Percentiles rank a stretch among this genome's conserved stretches.
Conservation (phyloP, 352 stramenopile genomes). For the Peronospora belbahrii region DNA sequence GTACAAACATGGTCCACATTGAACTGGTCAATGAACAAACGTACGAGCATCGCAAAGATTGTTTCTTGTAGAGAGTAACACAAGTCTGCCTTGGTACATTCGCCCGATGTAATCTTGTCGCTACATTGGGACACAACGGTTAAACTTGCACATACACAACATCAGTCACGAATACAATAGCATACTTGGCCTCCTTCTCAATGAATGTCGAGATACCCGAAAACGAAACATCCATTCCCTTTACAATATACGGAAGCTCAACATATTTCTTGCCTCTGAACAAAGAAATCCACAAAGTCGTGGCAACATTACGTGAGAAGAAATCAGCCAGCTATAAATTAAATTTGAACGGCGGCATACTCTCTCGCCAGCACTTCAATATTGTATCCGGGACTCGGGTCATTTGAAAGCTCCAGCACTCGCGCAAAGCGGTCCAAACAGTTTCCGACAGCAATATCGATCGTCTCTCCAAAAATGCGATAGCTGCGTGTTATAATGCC, state of each 20-base stretch:
- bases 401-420: constrained; percentile 95
- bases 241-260: constrained; percentile 97
- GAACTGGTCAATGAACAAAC: not conserved
- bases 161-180: not conserved
- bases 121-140: constrained; percentile 17
- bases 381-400: constrained; percentile 98
- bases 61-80: constrained; percentile 99
- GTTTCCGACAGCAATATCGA: constrained; percentile 99
- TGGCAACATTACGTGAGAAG: not conserved
- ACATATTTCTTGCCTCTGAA: constrained; percentile 86
- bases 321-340: no score
- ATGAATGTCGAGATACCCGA: constrained; percentile 96
- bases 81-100: constrained; percentile 93
- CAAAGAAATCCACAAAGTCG: constrained; percentile 1
- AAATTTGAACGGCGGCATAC: constrained; percentile 22
- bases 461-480: constrained; percentile 99
- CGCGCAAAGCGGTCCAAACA: constrained; percentile 97
- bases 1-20: not conserved
- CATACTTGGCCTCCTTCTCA: constrained; percentile 88
- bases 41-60: constrained; percentile 98
- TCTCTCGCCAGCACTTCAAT: constrained; percentile 97
- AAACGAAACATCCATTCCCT: constrained; percentile 99
- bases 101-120: constrained; percentile 69
- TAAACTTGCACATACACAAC: not conserved
- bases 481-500: constrained; percentile 59